Base-by-base conservation (phyloP, 768 basidiomycete species). In the Ramaria sp. region DNA sequence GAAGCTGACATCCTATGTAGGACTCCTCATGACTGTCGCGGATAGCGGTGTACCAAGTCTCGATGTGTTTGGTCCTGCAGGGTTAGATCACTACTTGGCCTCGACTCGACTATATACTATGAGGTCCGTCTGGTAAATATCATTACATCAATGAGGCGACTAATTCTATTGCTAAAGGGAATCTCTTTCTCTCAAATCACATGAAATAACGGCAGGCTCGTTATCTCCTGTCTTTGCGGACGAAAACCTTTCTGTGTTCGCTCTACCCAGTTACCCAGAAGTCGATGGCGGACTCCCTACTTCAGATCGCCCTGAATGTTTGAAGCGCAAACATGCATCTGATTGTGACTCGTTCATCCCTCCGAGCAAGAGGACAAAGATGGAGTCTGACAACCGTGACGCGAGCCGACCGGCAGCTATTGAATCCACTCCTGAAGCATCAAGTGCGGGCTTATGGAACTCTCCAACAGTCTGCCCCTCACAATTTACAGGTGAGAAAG, bases 1-100 rank as follows among this genome's bases (percentile, higher is more conserved):
- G 17, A 43, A 19, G 9, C 20, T 19, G 7, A n/a, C 11, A 54
- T 54, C 27, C 34, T 22, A 42, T 30, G 17, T 61, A 88, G 91
- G 91, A 0, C 65, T 91, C 10, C 58, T 91, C 20, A 88, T 94
- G 88, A 81, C 81, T 1, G 73, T 86, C 57, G 88, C 88, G 15
- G 93, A 95, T 70, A 77, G 78, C 0, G 77, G 79, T 0, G 75
- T 82, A 33, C 67, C 73, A 17, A 71, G 75, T 42, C 61, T 95
- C 37, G 70, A 79, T 46, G 63, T 95, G 20, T 70, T 80, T 20
- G 93, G 91, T 3, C 92, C 92, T 2, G 74, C 74, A 12, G 90
- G 88, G 33, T 67, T 86, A n/a, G 64, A 75, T 15, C 88, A 92
- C 66, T 75, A 76, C 57, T 63, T 92, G 38, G 85, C 88, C 17